Base-by-base conservation (phyloP, 495 filamentous ascomycete species). In the Jackrogersella minutella region DNA sequence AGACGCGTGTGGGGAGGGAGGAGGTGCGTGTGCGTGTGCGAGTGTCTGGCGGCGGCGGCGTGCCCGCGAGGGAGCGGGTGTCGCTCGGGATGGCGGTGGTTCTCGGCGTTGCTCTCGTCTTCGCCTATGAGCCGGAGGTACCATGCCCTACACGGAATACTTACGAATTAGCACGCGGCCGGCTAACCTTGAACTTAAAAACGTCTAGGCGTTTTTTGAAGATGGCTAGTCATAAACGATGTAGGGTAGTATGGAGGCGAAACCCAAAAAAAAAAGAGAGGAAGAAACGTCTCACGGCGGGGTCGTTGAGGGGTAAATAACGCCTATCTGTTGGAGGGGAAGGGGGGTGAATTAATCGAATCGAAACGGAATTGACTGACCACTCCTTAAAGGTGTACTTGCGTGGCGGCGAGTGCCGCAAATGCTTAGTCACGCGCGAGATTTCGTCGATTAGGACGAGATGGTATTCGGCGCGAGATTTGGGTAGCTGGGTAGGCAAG, bases 321-420 rank as follows among this genome's bases (percentile, higher is more conserved):
- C 14, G 4, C 6, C 40, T 44, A 58, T 3, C 3, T 7, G 26
- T 7, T 30, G 26, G 7, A 60, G 54, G 39, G 6, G 17, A 51
- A 11, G 63, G 58, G 63, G 58, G n/a, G 22, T 57, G 43, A 57
- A 10, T 5, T 21, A 10, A 36, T 28, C 31, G 19, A 24, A 30
- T 10, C 36, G 22, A n/a, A n/a, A 22, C 11, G 34, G 51, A 13
- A n/a, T n/a, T 14, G 26, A 66, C 72, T 64, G 6, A 73, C 93
- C 93, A 97, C 72, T 96, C 91, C 7, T 87, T 77, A 72, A 91
- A 96, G 11, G 84, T 82, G 74, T 94, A 97, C 71, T 88, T 84
- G 47, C 87, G 85, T 0, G 86, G 83, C 6, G 88, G 86, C 14
- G 76, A 78, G 36, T 78, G 79, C 16, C 83, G 78, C 16, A 92